Base-by-base conservation (phyloP, 2,329 filamentous ascomycete species). In the Curvularia verruculosa region DNA sequence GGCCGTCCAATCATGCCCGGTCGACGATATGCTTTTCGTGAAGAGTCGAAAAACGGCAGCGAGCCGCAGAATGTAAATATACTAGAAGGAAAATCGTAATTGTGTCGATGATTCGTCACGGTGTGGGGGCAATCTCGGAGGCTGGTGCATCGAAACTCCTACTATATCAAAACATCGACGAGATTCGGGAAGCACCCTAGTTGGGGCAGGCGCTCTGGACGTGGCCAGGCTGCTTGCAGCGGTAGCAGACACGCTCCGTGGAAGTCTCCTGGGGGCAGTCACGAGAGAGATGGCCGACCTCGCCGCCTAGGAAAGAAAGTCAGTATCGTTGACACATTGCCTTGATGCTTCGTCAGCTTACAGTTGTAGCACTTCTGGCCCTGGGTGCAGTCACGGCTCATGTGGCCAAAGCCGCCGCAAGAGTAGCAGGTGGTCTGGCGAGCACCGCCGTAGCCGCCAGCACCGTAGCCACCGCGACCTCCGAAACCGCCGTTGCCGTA, bases 281-380 rank as follows among this genome's bases (percentile, higher is more conserved):
- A 66, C 94, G 90, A 66, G 91, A 96, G 78, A 97, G 87, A 81
- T 98, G 94, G 62, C 95, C 94, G 70, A 94, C 90, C 83, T 97
- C 92, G 70, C 87, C 87, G 71, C 86, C 85, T 87, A 63, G 40
- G 19, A 34, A 52, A n/a, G n/a, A n/a, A 49, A 10, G 57, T 76
- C 64, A 77, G 72, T 44, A 49, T 18, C 24, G 46, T 61, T 48
- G n/a, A n/a, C 49, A 52, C n/a, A 13, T 10, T 45, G 19, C 8
- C 26, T 36, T 39, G 58, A 7, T 40, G 13, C 3, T 9, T 26
- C 36, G 5, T 37, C 36, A 18, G 75, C 84, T 75, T 76, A 87
- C 95, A 98, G 87, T 97, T 97, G 88, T 98, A 99, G 89, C 95
- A 99, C 85, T 98, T 98, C 85, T 96, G 94, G 74, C 95, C 95